phyloP scores from a whole-genome alignment of 345 rosid species.

The Boechera divaricarpa region DNA sequence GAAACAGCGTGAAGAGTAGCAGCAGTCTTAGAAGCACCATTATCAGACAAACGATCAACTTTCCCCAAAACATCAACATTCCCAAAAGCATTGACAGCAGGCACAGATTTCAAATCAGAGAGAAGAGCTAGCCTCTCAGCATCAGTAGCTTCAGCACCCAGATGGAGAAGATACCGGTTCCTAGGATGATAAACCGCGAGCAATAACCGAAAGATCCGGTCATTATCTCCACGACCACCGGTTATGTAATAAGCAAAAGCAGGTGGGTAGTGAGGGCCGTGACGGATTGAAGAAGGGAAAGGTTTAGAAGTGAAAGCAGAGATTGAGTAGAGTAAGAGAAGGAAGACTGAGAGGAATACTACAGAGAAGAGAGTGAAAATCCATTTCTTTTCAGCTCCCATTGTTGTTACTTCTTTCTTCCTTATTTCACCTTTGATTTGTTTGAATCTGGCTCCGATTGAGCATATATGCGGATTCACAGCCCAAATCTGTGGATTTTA shows the following conservation, averaged over 20 bases:
- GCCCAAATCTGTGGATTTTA: slow-evolving; percentile 12
- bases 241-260: slow-evolving; percentile 87
- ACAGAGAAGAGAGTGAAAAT: slow-evolving; percentile 85
- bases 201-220: slow-evolving; percentile 77
- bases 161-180: slow-evolving; percentile 87
- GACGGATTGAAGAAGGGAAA: slow-evolving; percentile 72
- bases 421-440: neutral
- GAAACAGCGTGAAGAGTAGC: slow-evolving; percentile 80
- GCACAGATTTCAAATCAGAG: slow-evolving; percentile 66
- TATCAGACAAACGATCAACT: slow-evolving; percentile 68
- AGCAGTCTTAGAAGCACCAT: slow-evolving; percentile 79
- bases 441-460: slow-evolving; percentile 40
- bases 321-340: slow-evolving; percentile 77
- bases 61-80: slow-evolving; percentile 93
- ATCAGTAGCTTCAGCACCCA: slow-evolving; percentile 77
- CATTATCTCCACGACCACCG: slow-evolving; percentile 75
- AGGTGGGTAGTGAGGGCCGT: slow-evolving; percentile 86
- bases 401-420: slow-evolving; percentile 23
- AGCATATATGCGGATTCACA: slow-evolving; percentile 44
- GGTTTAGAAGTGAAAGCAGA: slow-evolving; percentile 72
- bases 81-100: slow-evolving; percentile 73
- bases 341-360: slow-evolving; percentile 66
- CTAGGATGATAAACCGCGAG: slow-evolving; percentile 97
- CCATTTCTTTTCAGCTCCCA: slow-evolving; percentile 98
- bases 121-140: slow-evolving; percentile 68